Evolutionary conservation across 2,329 filamentous ascomycete species (phyloP), one percentile per base, ranked within the genome.

Genomic region (Metarhizium anisopliae): DNA sequence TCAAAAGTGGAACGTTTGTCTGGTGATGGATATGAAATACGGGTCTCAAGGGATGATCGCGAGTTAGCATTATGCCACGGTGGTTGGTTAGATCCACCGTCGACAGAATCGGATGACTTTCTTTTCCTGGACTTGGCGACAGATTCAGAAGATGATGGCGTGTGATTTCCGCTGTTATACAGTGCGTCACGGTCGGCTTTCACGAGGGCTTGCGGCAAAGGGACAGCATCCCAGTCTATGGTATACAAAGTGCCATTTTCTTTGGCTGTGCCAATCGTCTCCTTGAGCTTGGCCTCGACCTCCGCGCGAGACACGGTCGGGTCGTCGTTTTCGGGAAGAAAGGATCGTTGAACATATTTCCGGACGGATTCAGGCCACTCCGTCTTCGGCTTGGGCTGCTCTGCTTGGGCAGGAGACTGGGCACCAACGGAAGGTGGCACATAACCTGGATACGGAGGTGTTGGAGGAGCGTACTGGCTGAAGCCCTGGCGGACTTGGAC

Each of bases 311-410:
- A 70, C 50, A 92, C 81, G 43, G 81, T 79, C 5, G 79, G 65
- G 59, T 88, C 79, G 61, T 85, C 76, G 67, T 91, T 89, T 57
- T 84, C 81, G 30, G 84, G 81, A 52, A 89, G 84, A 68, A 97
- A 97, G 30, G 91, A 92, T 66, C 91, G 85, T 66, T 91, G 87
- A 36, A 97, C 93, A 73, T 96, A 97, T 61, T 81, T 78, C 63
- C 91, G 88, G 58, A 97, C 90, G n/a, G 86, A 82, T 47, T 82
- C 76, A 36, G 91, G 86, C 86, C 90, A 97, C 63, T 87, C 83
- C 64, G 87, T 85, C 74, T 87, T 89, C 67, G 78, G 73, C 69
- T 79, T 77, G 63, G 69, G 69, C 60, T 64, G 65, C 62, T 69
- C 64, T 56, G 52, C 30, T 50, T 49, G 56, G 13, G 62, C 59